Conservation (phyloP, 305 asterid species). For the Fraxinus angustifolia region DNA sequence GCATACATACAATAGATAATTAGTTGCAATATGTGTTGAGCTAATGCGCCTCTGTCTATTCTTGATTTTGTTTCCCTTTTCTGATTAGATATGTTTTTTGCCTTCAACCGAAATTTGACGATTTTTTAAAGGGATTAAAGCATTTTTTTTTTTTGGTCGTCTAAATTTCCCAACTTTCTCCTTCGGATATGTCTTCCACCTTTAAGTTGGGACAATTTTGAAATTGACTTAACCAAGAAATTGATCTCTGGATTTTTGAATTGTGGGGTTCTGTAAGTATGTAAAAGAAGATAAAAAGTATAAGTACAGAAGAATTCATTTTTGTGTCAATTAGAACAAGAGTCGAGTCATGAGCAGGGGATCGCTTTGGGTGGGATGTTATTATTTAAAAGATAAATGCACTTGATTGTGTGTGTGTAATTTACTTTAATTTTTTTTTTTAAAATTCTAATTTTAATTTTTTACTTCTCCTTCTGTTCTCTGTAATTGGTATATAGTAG, state of each 20-base stretch:
- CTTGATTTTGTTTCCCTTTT: neutral
- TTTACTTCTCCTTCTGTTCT: neutral
- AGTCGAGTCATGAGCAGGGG: neutral
- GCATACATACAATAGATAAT: neutral
- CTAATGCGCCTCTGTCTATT: neutral
- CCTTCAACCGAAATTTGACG: neutral
- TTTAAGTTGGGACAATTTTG: neutral
- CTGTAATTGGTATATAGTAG: neutral
- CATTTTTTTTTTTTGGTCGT: neutral
- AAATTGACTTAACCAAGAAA: neutral
- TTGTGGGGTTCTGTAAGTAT: neutral
- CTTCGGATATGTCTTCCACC: neutral
- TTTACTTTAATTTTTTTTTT: no score
- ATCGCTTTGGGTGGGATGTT: neutral
- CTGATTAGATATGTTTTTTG: neutral
- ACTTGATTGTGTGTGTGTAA: neutral
- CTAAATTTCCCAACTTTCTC: neutral
- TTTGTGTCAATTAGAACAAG: neutral
- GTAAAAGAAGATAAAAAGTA: neutral
- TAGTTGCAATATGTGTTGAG: constrained; percentile 3
- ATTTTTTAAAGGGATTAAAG: neutral
- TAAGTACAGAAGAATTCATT: neutral
- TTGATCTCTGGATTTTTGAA: neutral
- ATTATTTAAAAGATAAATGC: neutral
- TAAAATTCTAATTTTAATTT: no score